These are phyloP conservation scores for Parachaetomium inaequale DNA, from an alignment of 495 filamentous ascomycete species.

Conservation along the genomic window DNA sequence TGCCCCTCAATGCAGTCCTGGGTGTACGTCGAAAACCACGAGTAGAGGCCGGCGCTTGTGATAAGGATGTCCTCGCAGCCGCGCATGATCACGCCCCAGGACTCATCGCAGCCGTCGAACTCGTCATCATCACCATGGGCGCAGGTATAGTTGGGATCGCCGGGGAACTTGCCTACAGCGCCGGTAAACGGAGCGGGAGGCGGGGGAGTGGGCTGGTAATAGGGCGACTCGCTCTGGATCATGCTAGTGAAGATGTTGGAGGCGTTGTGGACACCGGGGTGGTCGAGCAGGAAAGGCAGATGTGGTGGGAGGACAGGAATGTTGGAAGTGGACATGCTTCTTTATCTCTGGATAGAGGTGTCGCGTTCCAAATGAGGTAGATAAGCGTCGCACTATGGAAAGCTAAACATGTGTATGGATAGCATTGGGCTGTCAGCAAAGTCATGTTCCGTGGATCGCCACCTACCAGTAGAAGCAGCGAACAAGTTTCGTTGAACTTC, in stretches of 20 bases:
- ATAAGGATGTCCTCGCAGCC: conserved; percentile 24
- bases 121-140: neutral
- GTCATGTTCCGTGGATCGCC: too few species aligned
- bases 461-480: too few species aligned
- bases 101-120: conserved; percentile 21
- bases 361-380: too few species aligned
- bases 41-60: conserved; percentile 28
- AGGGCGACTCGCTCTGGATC: conserved; percentile 85
- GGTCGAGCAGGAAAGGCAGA: too few species aligned
- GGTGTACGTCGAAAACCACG: conserved; percentile 47
- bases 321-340: too few species aligned
- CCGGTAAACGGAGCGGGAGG: conserved; percentile 56
- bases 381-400: too few species aligned
- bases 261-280: conserved; percentile 67
- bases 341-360: too few species aligned
- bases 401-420: too few species aligned
- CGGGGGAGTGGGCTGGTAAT: conserved; percentile 74
- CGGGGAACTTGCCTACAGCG: conserved; percentile 17
- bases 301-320: too few species aligned
- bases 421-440: too few species aligned
- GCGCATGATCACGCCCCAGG: conserved; percentile 31
- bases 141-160: conserved; percentile 23
- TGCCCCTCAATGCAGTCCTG: conserved; percentile 67
- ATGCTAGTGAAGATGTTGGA: conserved; percentile 72
- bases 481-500: too few species aligned